Evolutionary conservation across 2,329 filamentous ascomycete species (phyloP), one percentile per base, ranked within the genome.

Genomic region (Fusarium sp.): DNA sequence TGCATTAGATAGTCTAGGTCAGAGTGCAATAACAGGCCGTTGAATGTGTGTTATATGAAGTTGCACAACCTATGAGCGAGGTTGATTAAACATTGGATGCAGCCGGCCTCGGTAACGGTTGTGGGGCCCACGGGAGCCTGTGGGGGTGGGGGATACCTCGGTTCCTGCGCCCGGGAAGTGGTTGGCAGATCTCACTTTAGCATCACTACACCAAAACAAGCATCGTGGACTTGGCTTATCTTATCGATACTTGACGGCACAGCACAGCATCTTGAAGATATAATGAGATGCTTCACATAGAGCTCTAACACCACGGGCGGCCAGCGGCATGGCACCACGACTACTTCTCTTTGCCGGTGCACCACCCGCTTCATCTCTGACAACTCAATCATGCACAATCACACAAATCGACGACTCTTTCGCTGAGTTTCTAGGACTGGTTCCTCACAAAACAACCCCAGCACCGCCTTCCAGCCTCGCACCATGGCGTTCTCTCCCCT

Each of bases 401-500:
- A 63, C 58, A 31, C 23, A 50, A 20, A 74, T 79, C 48, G 72
- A 73, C 35, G 41, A 62, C 11, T 45, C 67, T 4, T 76, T 79
- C 43, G 31, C 61, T 9, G 29, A 60, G 5, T 72, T 80, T 43
- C 64, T 79, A 18, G 69, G 70, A 21, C 33, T 76, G 4, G 14
- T 11, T 11, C 45, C 46, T 36, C 43, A 29, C 2, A 36, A 36
- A 23, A 25, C 29, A 35, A 53, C 15, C 10, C 47, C 25, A 18
- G 41, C 49, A 11, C 46, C 29, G 20, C 75, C 80, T 4, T 76
- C 85, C 43, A 76, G 43, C 33, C 69, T 78, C 21, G 79, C 82
- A 4, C 76, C 79, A 31, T 90, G 88, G 88, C 82, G 87, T 43
- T 85, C 83, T 7, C 79, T 90, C 10, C 80, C 85, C 1, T 72